Evolutionary conservation across 2,329 filamentous ascomycete genomes (phyloP).

Genomic region (Helotiales sp.): DNA sequence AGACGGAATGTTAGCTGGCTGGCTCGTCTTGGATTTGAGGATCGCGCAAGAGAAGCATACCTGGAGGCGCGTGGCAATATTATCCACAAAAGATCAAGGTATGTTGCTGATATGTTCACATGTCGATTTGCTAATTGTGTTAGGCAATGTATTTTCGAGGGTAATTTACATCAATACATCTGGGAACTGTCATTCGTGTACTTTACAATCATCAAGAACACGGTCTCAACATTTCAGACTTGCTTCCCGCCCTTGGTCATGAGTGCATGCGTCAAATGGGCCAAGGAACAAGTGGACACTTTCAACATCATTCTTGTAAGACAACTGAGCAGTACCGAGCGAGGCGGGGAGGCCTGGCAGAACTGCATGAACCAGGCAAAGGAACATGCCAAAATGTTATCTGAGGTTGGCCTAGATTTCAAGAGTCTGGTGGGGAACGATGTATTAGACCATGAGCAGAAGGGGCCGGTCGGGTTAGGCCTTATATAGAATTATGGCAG

Average conservation of each 20-base stretch:
- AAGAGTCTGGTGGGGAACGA: constrained; percentile 73
- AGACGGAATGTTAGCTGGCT: constrained; percentile 83
- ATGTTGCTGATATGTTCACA: constrained; percentile 30
- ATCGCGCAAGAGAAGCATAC: constrained; percentile 84
- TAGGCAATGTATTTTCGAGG: constrained; percentile 93
- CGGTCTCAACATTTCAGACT: constrained; percentile 80
- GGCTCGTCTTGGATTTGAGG: constrained; percentile 83
- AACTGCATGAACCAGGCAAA: constrained; percentile 81
- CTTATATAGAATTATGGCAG: constrained; percentile 22
- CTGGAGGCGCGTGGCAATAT: constrained; percentile 75
- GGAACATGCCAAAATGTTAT: constrained; percentile 76
- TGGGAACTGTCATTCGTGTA: constrained; percentile 95
- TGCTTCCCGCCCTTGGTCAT: constrained; percentile 87
- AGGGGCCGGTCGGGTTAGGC: constrained; percentile 42
- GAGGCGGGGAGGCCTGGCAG: constrained; percentile 72
- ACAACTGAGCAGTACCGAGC: constrained; percentile 84
- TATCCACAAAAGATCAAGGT: constrained; percentile 83
- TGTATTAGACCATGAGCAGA: constrained; percentile 22
- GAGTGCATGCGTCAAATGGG: constrained; percentile 96
- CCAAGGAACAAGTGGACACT: constrained; percentile 89
- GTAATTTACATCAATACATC: constrained; percentile 88
- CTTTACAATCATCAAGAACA: constrained; percentile 92
- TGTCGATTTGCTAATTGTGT: constrained; percentile 21
- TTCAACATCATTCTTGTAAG: constrained; percentile 83
- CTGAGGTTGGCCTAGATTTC: constrained; percentile 89